Evolutionary conservation across 306 rosid species (phyloP).

Genomic region (Parietaria judaica): DNA sequence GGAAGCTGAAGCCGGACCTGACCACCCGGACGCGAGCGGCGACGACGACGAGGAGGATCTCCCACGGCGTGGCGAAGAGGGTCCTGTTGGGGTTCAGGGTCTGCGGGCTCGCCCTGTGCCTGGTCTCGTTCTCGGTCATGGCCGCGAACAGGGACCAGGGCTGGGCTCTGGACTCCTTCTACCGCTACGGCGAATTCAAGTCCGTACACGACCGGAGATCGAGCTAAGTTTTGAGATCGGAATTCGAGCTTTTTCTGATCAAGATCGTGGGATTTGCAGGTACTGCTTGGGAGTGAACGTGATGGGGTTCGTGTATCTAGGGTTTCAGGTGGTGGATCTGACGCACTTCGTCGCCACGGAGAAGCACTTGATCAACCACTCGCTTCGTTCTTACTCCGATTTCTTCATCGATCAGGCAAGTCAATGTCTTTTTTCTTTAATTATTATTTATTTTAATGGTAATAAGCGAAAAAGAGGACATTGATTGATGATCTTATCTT

Average conservation of each 20-base stretch:
- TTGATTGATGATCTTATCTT: not conserved
- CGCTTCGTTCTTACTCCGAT: conserved; percentile 33
- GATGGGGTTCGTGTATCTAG: conserved; percentile 61
- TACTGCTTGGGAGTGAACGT: conserved; percentile 47
- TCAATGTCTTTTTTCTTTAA: not conserved
- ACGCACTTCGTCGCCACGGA: conserved; percentile 31
- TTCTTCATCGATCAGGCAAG: conserved; percentile 80
- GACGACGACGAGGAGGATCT: conserved; percentile 15
- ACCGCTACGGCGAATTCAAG: conserved; percentile 56
- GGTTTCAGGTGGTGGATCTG: conserved; percentile 43
- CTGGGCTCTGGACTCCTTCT: conserved; percentile 62
- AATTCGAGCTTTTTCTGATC: not conserved
- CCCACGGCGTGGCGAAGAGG: conserved; percentile 31
- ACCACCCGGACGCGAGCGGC: conserved; percentile 23
- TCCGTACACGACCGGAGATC: conserved; percentile 10
- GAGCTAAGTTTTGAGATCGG: not conserved
- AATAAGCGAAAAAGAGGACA: not conserved
- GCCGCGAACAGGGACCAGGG: conserved; percentile 48
- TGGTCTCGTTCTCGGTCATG: conserved; percentile 56
- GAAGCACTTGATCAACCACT: conserved; percentile 34
- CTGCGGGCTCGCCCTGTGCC: conserved; percentile 40
- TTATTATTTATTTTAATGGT: not conserved
- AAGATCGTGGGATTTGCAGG: conserved; percentile 26
- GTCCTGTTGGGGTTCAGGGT: conserved; percentile 45
- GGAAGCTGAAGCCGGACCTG: conserved; percentile 37